Evolutionary conservation across 179 eudicot species (phyloP).

Genomic region (Monotropa hypopitys): DNA sequence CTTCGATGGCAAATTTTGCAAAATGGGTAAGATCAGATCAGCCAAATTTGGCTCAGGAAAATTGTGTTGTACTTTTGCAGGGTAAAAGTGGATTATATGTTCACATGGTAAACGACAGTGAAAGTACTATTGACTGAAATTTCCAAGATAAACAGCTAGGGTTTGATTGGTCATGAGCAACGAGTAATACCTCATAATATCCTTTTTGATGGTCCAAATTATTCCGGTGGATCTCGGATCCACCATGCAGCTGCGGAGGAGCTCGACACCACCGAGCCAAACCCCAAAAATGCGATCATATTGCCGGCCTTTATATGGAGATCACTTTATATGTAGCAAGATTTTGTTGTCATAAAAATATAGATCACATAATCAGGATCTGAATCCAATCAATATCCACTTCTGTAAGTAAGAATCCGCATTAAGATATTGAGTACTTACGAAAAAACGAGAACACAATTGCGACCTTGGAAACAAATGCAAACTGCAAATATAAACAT

Average conservation of each 20-base stretch:
- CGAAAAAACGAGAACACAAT: background rate
- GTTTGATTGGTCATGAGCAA: slow-evolving; percentile 42
- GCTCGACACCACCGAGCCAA: slow-evolving; percentile 83
- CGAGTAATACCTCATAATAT: slow-evolving; percentile 54
- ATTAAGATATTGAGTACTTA: background rate
- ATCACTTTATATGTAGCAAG: background rate
- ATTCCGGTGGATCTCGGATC: slow-evolving; percentile 69
- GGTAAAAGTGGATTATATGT: slow-evolving; percentile 60
- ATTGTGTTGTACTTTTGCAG: too few relatives aligned
- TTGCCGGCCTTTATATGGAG: slow-evolving; percentile 57
- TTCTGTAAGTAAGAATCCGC: background rate
- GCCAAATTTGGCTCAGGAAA: slow-evolving; percentile 27
- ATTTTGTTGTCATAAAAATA: background rate
- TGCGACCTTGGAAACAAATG: background rate
- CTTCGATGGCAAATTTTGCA: slow-evolving; percentile 46
- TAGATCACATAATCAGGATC: background rate
- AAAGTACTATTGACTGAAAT: slow-evolving; percentile 49
- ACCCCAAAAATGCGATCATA: slow-evolving; percentile 79
- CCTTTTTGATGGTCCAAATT: slow-evolving; percentile 65
- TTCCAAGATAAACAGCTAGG: slow-evolving; percentile 61
- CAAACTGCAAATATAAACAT: background rate
- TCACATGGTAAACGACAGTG: slow-evolving; percentile 79
- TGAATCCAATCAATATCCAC: background rate
- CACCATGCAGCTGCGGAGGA: slow-evolving; percentile 82
- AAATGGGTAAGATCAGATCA: slow-evolving; percentile 66